Evolutionary conservation across 805 yeast species (phyloP), one percentile per base, ranked within the genome.

Genomic region (Candida dendrica): DNA sequence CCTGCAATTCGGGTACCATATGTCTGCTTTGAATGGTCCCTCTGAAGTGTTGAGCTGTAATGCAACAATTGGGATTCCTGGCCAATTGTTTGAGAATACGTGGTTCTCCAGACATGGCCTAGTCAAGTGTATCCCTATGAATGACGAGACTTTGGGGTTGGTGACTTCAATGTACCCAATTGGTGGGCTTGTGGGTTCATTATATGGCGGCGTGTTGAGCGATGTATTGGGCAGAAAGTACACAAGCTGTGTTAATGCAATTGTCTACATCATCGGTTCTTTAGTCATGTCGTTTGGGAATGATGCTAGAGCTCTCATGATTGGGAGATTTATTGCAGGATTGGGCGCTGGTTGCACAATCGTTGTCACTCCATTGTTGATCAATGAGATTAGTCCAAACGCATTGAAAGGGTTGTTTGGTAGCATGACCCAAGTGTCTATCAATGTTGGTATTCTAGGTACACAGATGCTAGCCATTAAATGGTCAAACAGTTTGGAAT

Each of bases 11-110:
- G 98, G 98, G 1, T 88, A 85, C 60, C 98, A 93, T 59, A 81
- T 91, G 83, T 83, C 96, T 1, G 97, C 90, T 60, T 71, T 91
- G 58, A 91, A 91, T 63, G 95, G 96, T 6, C 96, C 97, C 0
- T 84, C 84, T 43, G 72, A 74, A 13, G 74, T 77, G 27, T 68
- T 88, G 38, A 73, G 85, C 10, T 87, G 95, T 55, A 60, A 59
- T 18, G 54, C 52, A 18, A 42, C 49, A 17, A 39, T 53, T 35
- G 49, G 50, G 6, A 42, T 56, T 2, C 59, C 60, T 6, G 58
- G 49, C 0, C 42, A 36, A 3, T 47, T 56, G 4, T 55, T 51
- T 39, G 54, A 46, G 9, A 48, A 49, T 8, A 47, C 55, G 0
- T 37, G 49, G 42, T 45, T 42, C 42, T 26, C 60, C 60, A 17